Evolutionary conservation across 2,329 filamentous ascomycete species (phyloP), one percentile per base, ranked within the genome.

Genomic region (Colletotrichum godetiae): DNA sequence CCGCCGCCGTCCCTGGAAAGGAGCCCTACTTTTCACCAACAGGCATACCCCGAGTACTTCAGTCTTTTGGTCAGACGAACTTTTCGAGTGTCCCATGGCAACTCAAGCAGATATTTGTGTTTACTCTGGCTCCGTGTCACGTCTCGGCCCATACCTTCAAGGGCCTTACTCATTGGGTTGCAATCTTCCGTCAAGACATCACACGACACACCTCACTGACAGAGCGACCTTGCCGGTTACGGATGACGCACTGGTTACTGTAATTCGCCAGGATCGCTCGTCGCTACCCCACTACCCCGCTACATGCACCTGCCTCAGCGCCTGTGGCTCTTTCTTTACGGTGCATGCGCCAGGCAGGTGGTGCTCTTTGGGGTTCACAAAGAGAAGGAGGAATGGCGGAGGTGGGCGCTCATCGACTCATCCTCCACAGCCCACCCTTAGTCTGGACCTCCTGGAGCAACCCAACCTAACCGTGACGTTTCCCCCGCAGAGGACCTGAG

Each of bases 341-440:
- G 52, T 29, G 27, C 27, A 29, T 29, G 27, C 27, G 27, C 27
- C 27, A 29, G 27, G 27, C 27, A 29, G 27, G 27, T 29, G 27
- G 27, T 19, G 52, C 19, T 22, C 33, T 24, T n/a, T 29, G 27
- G 19, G 42, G 42, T 46, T 67, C 67, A 61, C 67, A 70, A 65
- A 73, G 70, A 35, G 56, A 33, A 53, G 52, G 37, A 15, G 35
- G 7, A 42, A 42, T 42, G 35, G 35, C 35, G 35, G 35, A 60
- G 19, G 22, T 42, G 33, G 58, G 49, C 62, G 53, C 53, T 49
- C 53, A 58, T 66, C 24, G 53, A 35, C 27, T 19, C 15, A 66
- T 69, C 69, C 27, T 52, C 58, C 70, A 65, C 67, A 73, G 70
- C 70, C 70, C 67, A 70, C 70, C 55, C 57, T 65, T 70, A 31